Evolutionary conservation across 176 grass and related monocot species (phyloP).

Genomic region (Otatea glauca): DNA sequence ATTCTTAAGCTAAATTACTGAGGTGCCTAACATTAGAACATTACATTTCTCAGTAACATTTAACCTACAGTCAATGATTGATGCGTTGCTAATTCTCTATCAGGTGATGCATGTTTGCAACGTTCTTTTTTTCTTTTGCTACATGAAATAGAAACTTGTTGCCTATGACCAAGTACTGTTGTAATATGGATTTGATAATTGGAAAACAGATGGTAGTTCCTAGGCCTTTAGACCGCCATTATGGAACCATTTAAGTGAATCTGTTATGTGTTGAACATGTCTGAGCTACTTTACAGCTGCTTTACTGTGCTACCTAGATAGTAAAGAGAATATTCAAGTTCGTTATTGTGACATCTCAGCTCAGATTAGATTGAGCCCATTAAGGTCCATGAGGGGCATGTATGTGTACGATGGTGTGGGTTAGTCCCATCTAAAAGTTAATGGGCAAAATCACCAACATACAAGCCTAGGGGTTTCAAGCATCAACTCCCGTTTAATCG

Average conservation of each 20-base stretch:
- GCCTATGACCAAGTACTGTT: conserved; percentile 22
- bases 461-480: not conserved
- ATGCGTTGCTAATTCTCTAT: conserved; percentile 14
- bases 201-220: not conserved
- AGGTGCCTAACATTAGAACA: not conserved
- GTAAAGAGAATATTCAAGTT: not conserved
- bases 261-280: not conserved
- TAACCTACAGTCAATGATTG: not conserved
- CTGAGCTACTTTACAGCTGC: conserved; percentile 11
- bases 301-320: conserved; percentile 7
- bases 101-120: not conserved
- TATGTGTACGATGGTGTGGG: not conserved
- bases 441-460: not conserved
- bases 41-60: conserved; percentile 16
- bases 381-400: not conserved
- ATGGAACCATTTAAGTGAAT: conserved; percentile 1
- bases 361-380: not conserved
- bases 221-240: not conserved
- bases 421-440: not conserved
- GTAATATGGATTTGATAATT: conserved; percentile 16
- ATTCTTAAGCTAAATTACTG: not conserved
- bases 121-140: conserved; percentile 6
- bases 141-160: conserved; percentile 27
- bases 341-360: not conserved
- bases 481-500: not conserved